Percentiles rank a stretch among this genome's conserved stretches.
phyloP scores from a whole-genome alignment of 495 filamentous ascomycete species.

The Aspergillus ostianus region DNA sequence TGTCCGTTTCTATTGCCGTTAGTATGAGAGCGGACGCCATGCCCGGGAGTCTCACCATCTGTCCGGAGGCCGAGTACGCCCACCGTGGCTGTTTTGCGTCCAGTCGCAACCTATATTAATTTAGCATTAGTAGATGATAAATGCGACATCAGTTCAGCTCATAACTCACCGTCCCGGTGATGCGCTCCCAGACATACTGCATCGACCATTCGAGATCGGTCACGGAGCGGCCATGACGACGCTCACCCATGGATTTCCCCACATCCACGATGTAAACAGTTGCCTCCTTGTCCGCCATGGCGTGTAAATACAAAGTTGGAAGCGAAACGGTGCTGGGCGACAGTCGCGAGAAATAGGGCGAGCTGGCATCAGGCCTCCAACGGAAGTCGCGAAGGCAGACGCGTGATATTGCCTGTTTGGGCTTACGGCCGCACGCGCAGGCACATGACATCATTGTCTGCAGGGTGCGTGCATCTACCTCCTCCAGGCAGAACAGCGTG shows the following conservation, averaged over 20 bases:
- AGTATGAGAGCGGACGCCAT: constrained; percentile 10
- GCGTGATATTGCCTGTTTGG: constrained; percentile 46
- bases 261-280: constrained; percentile 91
- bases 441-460: constrained; percentile 46
- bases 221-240: constrained; percentile 67
- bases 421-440: constrained; percentile 31
- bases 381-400: constrained; percentile 37
- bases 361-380: constrained; percentile 13
- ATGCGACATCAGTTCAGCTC: neutral
- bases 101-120: constrained; percentile 63
- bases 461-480: neutral
- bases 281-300: constrained; percentile 92
- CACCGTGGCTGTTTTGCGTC: constrained; percentile 74
- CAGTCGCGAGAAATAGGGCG: neutral
- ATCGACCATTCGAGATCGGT: constrained; percentile 87
- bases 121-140: constrained; percentile 7
- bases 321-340: constrained; percentile 9
- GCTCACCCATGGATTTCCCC: constrained; percentile 76
- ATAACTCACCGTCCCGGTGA: constrained; percentile 68
- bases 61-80: constrained; percentile 84
- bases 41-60: constrained; percentile 47
- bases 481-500: constrained; percentile 6
- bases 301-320: neutral
- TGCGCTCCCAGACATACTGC: constrained; percentile 96
- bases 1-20: constrained; percentile 56